Evolutionary conservation across 257 asterid genomes (phyloP).

Genomic region (Salvia miltiorrhiza): DNA sequence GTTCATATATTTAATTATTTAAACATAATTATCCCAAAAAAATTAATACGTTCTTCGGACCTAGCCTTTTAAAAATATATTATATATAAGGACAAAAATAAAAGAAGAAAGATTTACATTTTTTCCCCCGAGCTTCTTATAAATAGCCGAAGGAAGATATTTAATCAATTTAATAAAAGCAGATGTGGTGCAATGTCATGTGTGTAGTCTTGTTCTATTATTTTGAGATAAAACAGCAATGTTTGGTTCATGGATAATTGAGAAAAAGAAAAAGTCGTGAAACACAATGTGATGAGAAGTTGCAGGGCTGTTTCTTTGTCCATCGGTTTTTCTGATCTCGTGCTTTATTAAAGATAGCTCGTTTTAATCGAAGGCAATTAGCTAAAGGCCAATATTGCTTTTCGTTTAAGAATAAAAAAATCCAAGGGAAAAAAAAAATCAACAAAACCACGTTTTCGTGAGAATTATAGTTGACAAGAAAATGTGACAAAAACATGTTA

Average conservation of each 20-base stretch:
- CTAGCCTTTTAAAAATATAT: background rate
- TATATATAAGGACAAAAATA: background rate
- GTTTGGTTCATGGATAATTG: background rate
- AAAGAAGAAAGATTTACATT: background rate
- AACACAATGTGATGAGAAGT: constrained; percentile 19
- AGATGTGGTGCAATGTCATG: background rate
- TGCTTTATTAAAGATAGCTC: constrained; percentile 19
- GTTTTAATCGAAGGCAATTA: background rate
- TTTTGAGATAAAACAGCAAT: background rate
- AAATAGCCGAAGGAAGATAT: background rate
- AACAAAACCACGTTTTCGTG: background rate
- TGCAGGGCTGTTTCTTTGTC: constrained; percentile 22
- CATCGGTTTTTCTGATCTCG: background rate
- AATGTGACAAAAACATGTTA: background rate
- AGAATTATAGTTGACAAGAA: background rate
- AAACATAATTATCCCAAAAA: background rate
- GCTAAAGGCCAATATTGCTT: background rate
- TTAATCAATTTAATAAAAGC: background rate
- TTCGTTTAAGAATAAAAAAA: background rate
- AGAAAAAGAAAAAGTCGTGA: constrained; percentile 20
- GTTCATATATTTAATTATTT: no score
- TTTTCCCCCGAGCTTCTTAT: no score
- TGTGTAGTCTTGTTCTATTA: background rate
- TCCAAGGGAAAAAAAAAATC: background rate
- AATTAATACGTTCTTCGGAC: no score